A percentile compares a stretch with the other conserved stretches of the same genome.
Evolutionary conservation across 768 basidiomycete genomes (phyloP).

Genomic region (Exidia glandulosa): DNA sequence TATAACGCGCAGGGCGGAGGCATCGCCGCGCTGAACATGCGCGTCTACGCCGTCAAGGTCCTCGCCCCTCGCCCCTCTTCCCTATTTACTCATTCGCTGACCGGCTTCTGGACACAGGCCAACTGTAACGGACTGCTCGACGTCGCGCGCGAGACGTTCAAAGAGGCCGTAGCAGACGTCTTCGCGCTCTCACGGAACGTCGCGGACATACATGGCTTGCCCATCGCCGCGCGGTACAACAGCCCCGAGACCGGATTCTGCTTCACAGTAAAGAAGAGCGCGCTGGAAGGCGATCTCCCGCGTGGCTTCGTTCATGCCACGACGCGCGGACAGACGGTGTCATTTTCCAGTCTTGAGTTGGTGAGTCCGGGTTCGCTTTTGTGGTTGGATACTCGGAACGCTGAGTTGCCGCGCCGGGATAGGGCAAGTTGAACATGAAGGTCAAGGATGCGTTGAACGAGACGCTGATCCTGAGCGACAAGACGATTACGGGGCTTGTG

Average conservation of each 20-base stretch:
- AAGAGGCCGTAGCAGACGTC: slow-evolving; percentile 86
- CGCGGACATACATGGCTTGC: slow-evolving; percentile 51
- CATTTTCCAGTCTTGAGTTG: slow-evolving; percentile 73
- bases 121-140: slow-evolving; percentile 78
- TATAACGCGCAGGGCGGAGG: slow-evolving; percentile 38
- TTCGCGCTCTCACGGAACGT: slow-evolving; percentile 51
- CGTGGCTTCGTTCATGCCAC: slow-evolving; percentile 59
- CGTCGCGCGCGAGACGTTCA: slow-evolving; percentile 89
- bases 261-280: slow-evolving; percentile 56
- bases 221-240: slow-evolving; percentile 58
- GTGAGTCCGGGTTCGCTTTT: slow-evolving; percentile 30
- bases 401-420: neutral
- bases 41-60: slow-evolving; percentile 83
- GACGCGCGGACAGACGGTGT: slow-evolving; percentile 56
- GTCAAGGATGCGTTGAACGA: slow-evolving; percentile 92
- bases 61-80: neutral
- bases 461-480: slow-evolving; percentile 74
- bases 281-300: slow-evolving; percentile 55
- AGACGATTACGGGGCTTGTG: slow-evolving; percentile 70
- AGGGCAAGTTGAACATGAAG: slow-evolving; percentile 83
- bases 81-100: neutral
- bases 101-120: slow-evolving; percentile 30
- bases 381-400: neutral
- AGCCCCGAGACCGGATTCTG: slow-evolving; percentile 60
- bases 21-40: slow-evolving; percentile 60